Evolutionary conservation across 1,139 yeast species (phyloP).

Genomic region (Magnusiomyces sp.): DNA sequence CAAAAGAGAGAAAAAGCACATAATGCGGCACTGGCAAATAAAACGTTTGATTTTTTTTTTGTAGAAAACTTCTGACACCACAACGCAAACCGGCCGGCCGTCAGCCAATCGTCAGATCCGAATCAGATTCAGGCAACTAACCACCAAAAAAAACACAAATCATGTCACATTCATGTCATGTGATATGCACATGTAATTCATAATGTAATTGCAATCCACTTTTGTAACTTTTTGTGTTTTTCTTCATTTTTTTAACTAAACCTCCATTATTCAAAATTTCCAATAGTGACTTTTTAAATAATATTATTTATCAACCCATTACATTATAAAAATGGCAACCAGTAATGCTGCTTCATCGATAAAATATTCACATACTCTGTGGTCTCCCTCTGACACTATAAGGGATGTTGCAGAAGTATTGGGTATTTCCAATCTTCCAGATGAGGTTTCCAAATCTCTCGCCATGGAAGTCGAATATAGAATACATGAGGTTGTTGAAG

Average conservation of each 20-base stretch:
- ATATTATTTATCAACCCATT: neutral
- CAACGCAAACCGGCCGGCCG: too few relatives aligned
- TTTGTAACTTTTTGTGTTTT: neutral
- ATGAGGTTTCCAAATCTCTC: constrained; percentile 85
- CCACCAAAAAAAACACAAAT: too few relatives aligned
- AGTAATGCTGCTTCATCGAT: constrained; percentile 16
- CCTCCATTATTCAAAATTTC: neutral
- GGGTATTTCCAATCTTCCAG: constrained; percentile 71
- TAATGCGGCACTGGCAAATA: too few relatives aligned
- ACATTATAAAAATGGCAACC: neutral
- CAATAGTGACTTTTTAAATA: neutral
- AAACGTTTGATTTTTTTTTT: too few relatives aligned
- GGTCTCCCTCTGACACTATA: constrained; percentile 98
- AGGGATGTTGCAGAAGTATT: constrained; percentile 91
- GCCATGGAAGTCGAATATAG: constrained; percentile 99
- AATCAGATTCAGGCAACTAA: too few relatives aligned
- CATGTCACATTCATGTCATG: too few relatives aligned
- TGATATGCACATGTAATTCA: neutral
- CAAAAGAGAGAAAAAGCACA: too few relatives aligned
- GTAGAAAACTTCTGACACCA: too few relatives aligned
- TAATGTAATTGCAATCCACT: neutral
- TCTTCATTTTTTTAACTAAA: neutral
- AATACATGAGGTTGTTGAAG: constrained; percentile 89
- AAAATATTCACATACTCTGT: constrained; percentile 76
- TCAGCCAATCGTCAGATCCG: neutral